Evolutionary conservation across 768 basidiomycete species (phyloP).

Genomic region (Sistotremastrum suecicum): DNA sequence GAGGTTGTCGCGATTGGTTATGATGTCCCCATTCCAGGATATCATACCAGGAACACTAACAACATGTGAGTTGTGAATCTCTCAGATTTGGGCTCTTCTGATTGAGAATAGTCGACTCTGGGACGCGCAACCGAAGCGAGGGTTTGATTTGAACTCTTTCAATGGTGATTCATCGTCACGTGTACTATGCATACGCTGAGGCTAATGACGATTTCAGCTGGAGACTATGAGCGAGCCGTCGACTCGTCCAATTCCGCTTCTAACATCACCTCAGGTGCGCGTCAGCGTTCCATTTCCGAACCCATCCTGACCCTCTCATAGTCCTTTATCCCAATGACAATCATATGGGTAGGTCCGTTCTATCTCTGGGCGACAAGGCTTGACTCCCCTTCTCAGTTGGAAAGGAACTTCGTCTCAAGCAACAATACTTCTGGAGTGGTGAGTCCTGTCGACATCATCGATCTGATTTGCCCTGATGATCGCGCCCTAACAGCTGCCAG

Average conservation of each 20-base stretch:
- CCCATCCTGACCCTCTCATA: too few relatives aligned
- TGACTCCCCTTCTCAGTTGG: slow-evolving; percentile 38
- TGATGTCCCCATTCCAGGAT: slow-evolving; percentile 87
- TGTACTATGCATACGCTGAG: not conserved
- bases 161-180: slow-evolving; percentile 40
- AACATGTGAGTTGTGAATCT: slow-evolving; percentile 47
- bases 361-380: not conserved
- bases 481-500: slow-evolving; percentile 42
- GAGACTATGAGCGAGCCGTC: slow-evolving; percentile 85
- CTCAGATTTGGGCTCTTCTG: too few relatives aligned
- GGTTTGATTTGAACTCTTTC: slow-evolving; percentile 90
- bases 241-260: slow-evolving; percentile 81
- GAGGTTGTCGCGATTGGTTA: slow-evolving; percentile 90
- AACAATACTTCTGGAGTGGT: slow-evolving; percentile 84
- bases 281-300: too few relatives aligned
- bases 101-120: slow-evolving; percentile 29
- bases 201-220: slow-evolving; percentile 34
- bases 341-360: slow-evolving; percentile 26
- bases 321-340: slow-evolving; percentile 96
- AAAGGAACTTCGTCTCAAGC: slow-evolving; percentile 82
- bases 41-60: slow-evolving; percentile 72
- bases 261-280: slow-evolving; percentile 58
- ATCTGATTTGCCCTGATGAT: too few relatives aligned
- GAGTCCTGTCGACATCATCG: too few relatives aligned
- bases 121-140: slow-evolving; percentile 79